Base-by-base conservation (phyloP, 768 basidiomycete genomes). In the Terana coerulea region DNA sequence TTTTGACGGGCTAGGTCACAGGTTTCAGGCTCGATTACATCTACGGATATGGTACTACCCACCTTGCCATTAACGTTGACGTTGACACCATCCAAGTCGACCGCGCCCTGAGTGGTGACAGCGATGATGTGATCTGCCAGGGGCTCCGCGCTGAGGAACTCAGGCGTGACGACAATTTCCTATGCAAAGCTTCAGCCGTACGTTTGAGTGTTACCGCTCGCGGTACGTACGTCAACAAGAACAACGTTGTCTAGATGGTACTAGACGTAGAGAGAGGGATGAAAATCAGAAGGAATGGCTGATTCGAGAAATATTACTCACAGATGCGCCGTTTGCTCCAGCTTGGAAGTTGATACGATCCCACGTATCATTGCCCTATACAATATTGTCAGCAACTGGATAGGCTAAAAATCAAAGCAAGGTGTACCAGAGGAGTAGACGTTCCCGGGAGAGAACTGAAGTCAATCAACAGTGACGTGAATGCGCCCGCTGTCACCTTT, bases 121-220 rank as follows among this genome's bases (percentile, higher is more conserved):
- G 76, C 77, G 37, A 81, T 64, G 5, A 76, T 53, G 51, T 78
- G 73, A 57, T 67, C 73, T 5, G 68, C 69, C 9, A 81, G 53
- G 0, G 79, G 79, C 53, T 80, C 79, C 0, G 78, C 79, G 50
- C 75, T 75, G 55, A 81, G 64, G 57, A 81, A 74, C 51, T 74
- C 58, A 3, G 79, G 79, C 2, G 66, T 58, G 26, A 81, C 64
- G 43, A 73, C 61, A 51, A 80, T 77, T 31, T 62, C 58, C 73
- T 49, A 40, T 21, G 12, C 25, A 45, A 31, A 45, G 40, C 8
- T 8, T 35, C 19, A 21, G 35, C 29, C 17, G 3, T n/a, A n/a
- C n/a, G n/a, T n/a, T n/a, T n/a, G n/a, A n/a, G n/a, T n/a, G n/a
- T 40, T 25, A 28, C 22, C 10, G 30, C n/a, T 3, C 28, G 11